Evolutionary conservation across 495 filamentous ascomycete genomes (phyloP).

Genomic region (Cudoniella acicularis): DNA sequence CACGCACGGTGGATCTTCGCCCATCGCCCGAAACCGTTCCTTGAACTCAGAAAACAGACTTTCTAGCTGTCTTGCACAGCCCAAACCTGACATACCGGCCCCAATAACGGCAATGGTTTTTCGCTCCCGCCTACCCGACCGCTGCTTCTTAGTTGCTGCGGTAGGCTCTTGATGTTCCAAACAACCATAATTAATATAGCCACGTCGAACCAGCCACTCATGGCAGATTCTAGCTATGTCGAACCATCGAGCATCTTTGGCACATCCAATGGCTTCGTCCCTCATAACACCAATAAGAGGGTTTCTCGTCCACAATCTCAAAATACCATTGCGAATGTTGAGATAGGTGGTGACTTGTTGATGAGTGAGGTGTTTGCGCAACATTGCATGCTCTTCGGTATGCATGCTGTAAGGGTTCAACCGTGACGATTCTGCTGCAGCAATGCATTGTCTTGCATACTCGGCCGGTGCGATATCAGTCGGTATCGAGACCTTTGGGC

Average conservation of each 20-base stretch:
- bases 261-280: constrained; percentile 90
- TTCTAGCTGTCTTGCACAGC: constrained; percentile 88
- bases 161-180: constrained; percentile 51
- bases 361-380: constrained; percentile 78
- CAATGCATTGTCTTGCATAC: constrained; percentile 83
- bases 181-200: constrained; percentile 97
- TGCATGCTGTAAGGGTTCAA: constrained; percentile 88
- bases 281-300: constrained; percentile 80
- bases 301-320: constrained; percentile 88
- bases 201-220: constrained; percentile 85
- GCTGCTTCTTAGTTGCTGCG: constrained; percentile 26
- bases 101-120: constrained; percentile 83
- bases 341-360: constrained; percentile 93
- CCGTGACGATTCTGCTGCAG: constrained; percentile 82
- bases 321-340: constrained; percentile 93
- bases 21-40: constrained; percentile 54
- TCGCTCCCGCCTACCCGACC: constrained; percentile 38
- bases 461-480: constrained; percentile 63
- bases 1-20: constrained; percentile 66
- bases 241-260: constrained; percentile 88
- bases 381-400: constrained; percentile 73
- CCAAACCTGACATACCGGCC: constrained; percentile 90
- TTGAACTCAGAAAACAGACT: constrained; percentile 74
- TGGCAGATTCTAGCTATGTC: constrained; percentile 83
- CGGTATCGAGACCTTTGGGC: constrained; percentile 79